Conservation (phyloP, 345 rosid species). For the Turnera subulata region DNA sequence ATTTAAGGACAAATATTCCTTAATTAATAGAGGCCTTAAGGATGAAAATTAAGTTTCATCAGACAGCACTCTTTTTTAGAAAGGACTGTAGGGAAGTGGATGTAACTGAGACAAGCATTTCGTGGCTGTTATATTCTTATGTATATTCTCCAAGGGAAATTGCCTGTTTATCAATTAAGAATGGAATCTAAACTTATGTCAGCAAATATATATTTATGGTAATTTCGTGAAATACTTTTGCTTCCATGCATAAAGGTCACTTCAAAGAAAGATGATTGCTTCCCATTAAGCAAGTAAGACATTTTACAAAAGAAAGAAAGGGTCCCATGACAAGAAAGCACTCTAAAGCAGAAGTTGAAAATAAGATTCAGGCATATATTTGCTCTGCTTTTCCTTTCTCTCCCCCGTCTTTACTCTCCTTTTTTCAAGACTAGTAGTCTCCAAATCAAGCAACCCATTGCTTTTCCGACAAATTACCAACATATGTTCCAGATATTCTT, state of each 20-base stretch:
- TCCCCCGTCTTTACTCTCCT: constrained; percentile 6
- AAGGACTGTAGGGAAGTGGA: too few relatives aligned
- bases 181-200: too few relatives aligned
- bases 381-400: constrained; percentile 7
- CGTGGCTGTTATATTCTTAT: too few relatives aligned
- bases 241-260: constrained; percentile 12
- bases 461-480: constrained; percentile 19
- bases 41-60: too few relatives aligned
- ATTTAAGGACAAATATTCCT: too few relatives aligned
- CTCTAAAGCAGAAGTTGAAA: constrained; percentile 32
- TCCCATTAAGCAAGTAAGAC: constrained; percentile 36
- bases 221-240: too few relatives aligned
- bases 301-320: constrained; percentile 27
- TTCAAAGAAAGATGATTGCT: constrained; percentile 19
- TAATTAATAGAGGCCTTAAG: too few relatives aligned
- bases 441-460: constrained; percentile 33
- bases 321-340: constrained; percentile 44
- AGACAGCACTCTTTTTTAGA: not conserved
- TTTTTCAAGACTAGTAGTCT: constrained; percentile 19
- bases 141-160: too few relatives aligned
- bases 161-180: too few relatives aligned
- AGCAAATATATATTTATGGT: too few relatives aligned
- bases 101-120: too few relatives aligned
- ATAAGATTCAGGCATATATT: constrained; percentile 16
- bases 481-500: not conserved